Evolutionary conservation across 352 stramenopile genomes (phyloP).

Genomic region (Globisporangium nodosum): DNA sequence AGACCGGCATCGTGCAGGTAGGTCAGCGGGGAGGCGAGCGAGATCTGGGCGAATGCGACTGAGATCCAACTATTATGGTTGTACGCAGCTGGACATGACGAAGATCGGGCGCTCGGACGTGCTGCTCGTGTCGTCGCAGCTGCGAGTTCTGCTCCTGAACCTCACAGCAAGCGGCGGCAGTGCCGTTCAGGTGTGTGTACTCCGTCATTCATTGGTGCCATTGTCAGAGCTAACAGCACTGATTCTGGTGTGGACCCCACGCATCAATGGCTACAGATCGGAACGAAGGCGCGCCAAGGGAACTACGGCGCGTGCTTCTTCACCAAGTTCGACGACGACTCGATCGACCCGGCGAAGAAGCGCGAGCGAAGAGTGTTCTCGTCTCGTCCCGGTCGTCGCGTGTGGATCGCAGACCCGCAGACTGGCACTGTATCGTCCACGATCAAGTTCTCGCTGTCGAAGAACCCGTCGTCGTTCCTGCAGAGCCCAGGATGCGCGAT

Average conservation of each 20-base stretch:
- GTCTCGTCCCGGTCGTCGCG: conserved; percentile 63
- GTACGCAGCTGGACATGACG: conserved; percentile 48
- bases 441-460: conserved; percentile 76
- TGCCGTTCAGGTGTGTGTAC: conserved; percentile 40
- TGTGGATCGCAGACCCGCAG: conserved; percentile 78
- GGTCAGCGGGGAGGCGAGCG: neutral
- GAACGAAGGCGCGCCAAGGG: conserved; percentile 76
- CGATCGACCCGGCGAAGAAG: conserved; percentile 53
- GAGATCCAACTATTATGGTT: conserved; percentile 16
- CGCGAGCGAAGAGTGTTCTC: conserved; percentile 77
- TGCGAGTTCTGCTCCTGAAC: conserved; percentile 76
- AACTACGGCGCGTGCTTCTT: conserved; percentile 83
- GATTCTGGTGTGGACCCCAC: neutral
- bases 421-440: conserved; percentile 78
- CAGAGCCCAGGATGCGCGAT: conserved; percentile 41
- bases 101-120: conserved; percentile 53
- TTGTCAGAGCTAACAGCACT: too few species aligned
- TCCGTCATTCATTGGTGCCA: too few species aligned
- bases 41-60: conserved; percentile 20
- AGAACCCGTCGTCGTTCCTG: conserved; percentile 56
- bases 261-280: conserved; percentile 34
- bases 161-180: conserved; percentile 60
- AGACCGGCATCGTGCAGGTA: conserved; percentile 82
- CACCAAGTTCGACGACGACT: conserved; percentile 44
- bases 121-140: conserved; percentile 79